A percentile compares a stretch with the other conserved stretches of the same genome.
These are phyloP conservation scores for Colletotrichum paranaense DNA, from an alignment of 2,329 filamentous ascomycete genomes.

Conservation along the genomic window DNA sequence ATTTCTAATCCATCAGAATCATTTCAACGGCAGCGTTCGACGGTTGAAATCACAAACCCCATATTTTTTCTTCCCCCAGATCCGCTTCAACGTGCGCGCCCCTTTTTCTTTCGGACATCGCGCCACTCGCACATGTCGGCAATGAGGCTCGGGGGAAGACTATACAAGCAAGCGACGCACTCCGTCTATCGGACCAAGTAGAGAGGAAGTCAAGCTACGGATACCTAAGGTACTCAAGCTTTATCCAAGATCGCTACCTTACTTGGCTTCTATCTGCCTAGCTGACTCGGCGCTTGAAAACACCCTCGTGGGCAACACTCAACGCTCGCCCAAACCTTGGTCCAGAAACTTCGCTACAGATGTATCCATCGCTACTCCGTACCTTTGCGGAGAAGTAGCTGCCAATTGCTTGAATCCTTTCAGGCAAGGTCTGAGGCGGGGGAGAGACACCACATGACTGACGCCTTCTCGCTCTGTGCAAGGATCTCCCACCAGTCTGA, in stretches of 20 bases:
- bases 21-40: not conserved
- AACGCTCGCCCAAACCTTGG: not conserved
- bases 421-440: not conserved
- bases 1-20: not conserved
- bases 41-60: not conserved
- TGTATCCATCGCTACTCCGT: too few species aligned
- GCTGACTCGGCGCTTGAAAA: too few species aligned
- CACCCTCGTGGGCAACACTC: too few species aligned
- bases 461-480: not conserved
- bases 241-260: not conserved
- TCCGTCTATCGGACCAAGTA: not conserved
- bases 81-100: not conserved
- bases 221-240: not conserved
- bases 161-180: too few species aligned
- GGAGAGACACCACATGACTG: slow-evolving; percentile 8
- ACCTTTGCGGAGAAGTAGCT: not conserved
- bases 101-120: not conserved
- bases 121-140: slow-evolving; percentile 7
- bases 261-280: not conserved
- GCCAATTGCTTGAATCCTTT: slow-evolving; percentile 2
- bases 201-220: not conserved
- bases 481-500: not conserved
- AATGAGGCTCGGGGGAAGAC: not conserved
- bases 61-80: not conserved
- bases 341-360: not conserved